These are phyloP conservation scores for Talaromyces sp. DNA, from an alignment of 2,329 filamentous ascomycete species.

Conservation along the genomic window DNA sequence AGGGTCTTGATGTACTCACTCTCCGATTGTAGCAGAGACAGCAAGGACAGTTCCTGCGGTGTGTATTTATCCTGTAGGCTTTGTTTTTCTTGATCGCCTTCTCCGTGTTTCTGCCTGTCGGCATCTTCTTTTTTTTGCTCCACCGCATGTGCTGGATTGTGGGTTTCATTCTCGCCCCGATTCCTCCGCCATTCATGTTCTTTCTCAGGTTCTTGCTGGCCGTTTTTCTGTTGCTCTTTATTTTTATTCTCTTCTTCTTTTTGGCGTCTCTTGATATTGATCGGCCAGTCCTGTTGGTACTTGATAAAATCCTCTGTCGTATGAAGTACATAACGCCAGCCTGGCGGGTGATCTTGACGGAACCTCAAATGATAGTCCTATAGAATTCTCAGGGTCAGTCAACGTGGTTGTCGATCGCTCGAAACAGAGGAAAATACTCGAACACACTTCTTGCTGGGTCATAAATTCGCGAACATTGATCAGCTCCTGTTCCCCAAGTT, in stretches of 20 bases:
- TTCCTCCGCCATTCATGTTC: conserved; percentile 18
- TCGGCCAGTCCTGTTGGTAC: conserved; percentile 50
- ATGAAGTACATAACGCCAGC: conserved; percentile 54
- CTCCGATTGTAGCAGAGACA: conserved; percentile 47
- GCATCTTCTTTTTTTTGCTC: conserved; percentile 29
- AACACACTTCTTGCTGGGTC: conserved; percentile 6
- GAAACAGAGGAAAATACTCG: not conserved
- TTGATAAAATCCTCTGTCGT: conserved; percentile 53
- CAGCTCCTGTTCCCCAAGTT: not conserved
- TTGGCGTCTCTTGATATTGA: conserved; percentile 42
- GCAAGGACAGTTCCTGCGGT: conserved; percentile 45
- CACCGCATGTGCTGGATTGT: not conserved
- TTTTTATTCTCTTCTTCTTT: not conserved
- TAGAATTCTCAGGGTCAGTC: not conserved
- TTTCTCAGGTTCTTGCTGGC: conserved; percentile 18
- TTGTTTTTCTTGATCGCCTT: not conserved
- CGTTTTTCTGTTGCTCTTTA: conserved; percentile 10
- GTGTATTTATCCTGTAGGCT: conserved; percentile 30
- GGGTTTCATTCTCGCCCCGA: not conserved
- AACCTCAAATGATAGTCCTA: conserved; percentile 47
- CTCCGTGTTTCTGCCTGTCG: not conserved
- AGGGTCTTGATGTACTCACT: conserved; percentile 44
- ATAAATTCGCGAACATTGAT: conserved; percentile 7
- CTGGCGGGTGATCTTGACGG: conserved; percentile 46
- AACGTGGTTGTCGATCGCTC: not conserved